A percentile compares a stretch with the other conserved stretches of the same genome.
phyloP scores from a whole-genome alignment of 495 filamentous ascomycete species.

The Penicillium psychrofluorescens region DNA sequence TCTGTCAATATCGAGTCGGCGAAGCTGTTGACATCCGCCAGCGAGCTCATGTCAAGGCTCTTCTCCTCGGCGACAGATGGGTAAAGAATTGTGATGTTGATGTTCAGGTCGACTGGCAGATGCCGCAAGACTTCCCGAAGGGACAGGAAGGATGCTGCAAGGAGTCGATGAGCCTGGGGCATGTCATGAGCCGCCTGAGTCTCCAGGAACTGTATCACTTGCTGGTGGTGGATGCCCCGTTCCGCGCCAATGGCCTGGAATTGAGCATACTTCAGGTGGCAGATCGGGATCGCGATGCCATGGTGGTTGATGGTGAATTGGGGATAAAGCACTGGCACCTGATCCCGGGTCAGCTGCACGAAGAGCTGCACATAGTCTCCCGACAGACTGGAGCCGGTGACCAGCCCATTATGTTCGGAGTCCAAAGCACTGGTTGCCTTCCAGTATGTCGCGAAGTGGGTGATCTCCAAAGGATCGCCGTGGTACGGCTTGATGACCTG shows the following conservation, averaged over 20 bases:
- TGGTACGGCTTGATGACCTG: slow-evolving; percentile 96
- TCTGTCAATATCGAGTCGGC: slow-evolving; percentile 75
- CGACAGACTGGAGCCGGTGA: slow-evolving; percentile 90
- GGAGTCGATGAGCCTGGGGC: slow-evolving; percentile 55
- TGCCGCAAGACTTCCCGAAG: slow-evolving; percentile 66
- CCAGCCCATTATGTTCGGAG: slow-evolving; percentile 70
- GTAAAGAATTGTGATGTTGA: slow-evolving; percentile 82
- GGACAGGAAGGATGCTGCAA: slow-evolving; percentile 68
- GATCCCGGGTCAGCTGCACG: slow-evolving; percentile 84
- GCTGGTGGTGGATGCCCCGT: slow-evolving; percentile 28
- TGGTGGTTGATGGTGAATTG: slow-evolving; percentile 70
- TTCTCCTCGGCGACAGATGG: slow-evolving; percentile 68
- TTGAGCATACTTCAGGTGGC: slow-evolving; percentile 64
- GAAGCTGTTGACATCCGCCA: slow-evolving; percentile 77
- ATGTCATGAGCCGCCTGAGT: slow-evolving; percentile 47
- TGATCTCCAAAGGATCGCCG: slow-evolving; percentile 90
- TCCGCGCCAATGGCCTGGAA: slow-evolving; percentile 60
- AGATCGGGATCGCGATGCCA: slow-evolving; percentile 75
- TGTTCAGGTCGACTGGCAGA: slow-evolving; percentile 68
- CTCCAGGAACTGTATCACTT: slow-evolving; percentile 38
- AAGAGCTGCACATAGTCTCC: slow-evolving; percentile 89
- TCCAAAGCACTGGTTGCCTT: slow-evolving; percentile 92
- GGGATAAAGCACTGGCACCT: slow-evolving; percentile 79
- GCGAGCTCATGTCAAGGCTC: slow-evolving; percentile 56
- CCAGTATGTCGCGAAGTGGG: slow-evolving; percentile 98